A percentile compares a stretch with the other conserved stretches of the same genome.
These are phyloP conservation scores for Neckera pumila DNA, from an alignment of 225 moss, liverwort and hornwort species.

Conservation along the genomic window DNA sequence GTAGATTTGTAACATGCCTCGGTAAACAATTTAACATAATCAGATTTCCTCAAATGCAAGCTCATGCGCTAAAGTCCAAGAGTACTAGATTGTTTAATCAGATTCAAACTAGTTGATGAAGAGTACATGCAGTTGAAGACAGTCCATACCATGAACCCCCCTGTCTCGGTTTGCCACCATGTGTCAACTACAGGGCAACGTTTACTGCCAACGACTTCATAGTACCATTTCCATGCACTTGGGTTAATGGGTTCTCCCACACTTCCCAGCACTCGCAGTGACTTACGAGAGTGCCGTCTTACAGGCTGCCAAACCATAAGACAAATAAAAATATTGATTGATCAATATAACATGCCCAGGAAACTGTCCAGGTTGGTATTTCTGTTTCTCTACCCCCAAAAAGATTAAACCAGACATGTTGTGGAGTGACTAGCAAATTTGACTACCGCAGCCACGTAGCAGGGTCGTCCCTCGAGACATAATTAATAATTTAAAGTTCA, in stretches of 20 bases:
- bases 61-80: background rate
- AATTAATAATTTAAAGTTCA: background rate
- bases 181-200: slow-evolving; percentile 91
- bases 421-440: background rate
- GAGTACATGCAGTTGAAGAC: background rate
- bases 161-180: slow-evolving; percentile 99
- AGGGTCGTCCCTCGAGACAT: no score
- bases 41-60: background rate
- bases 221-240: slow-evolving; percentile 93
- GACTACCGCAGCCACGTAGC: background rate
- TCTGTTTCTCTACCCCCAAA: background rate
- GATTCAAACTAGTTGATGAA: background rate
- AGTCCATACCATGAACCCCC: slow-evolving; percentile 82
- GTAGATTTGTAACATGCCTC: background rate
- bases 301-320: slow-evolving; percentile 54
- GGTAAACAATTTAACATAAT: background rate
- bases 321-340: background rate
- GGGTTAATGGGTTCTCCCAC: slow-evolving; percentile 98
- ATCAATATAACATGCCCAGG: background rate
- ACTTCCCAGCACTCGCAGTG: slow-evolving; percentile 72
- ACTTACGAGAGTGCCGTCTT: slow-evolving; percentile 61
- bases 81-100: background rate
- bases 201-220: slow-evolving; percentile 80
- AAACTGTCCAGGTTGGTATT: background rate
- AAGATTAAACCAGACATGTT: background rate